A percentile compares a stretch with the other conserved stretches of the same genome.
Conservation (phyloP, 2,329 filamentous ascomycete genomes). For the Intubia oerlemansii region DNA sequence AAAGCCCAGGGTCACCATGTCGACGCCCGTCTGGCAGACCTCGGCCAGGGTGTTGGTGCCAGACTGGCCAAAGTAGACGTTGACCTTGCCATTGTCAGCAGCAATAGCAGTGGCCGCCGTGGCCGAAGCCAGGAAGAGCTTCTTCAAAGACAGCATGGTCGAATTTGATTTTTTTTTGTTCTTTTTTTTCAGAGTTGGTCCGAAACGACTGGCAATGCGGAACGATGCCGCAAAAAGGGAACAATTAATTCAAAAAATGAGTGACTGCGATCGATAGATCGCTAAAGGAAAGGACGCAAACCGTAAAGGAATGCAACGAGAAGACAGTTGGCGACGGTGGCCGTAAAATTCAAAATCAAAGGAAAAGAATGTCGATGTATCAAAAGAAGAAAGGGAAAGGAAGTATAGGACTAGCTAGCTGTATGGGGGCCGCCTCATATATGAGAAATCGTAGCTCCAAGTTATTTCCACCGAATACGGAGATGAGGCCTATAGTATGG, state of each 20-base stretch:
- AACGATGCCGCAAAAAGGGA: neutral
- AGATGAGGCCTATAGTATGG: too few species aligned
- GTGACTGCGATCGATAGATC: constrained; percentile 5
- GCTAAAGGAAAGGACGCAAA: constrained; percentile 10
- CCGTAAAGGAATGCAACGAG: constrained; percentile 7
- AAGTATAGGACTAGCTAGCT: too few species aligned
- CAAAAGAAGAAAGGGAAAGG: too few species aligned
- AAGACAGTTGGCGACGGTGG: too few species aligned
- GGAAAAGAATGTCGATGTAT: too few species aligned
- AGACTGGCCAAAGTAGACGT: constrained; percentile 10
- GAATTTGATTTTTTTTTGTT: neutral
- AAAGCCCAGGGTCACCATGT: constrained; percentile 19
- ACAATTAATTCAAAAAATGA: constrained; percentile 1
- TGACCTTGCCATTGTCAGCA: constrained; percentile 9
- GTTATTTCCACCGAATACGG: too few species aligned
- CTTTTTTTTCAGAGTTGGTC: neutral
- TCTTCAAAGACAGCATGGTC: constrained; percentile 8
- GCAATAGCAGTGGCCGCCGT: constrained; percentile 10
- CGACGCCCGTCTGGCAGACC: constrained; percentile 15
- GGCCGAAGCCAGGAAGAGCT: constrained; percentile 10
- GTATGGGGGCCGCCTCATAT: too few species aligned
- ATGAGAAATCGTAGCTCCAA: too few species aligned
- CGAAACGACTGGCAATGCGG: neutral
- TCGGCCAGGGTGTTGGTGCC: constrained; percentile 9
- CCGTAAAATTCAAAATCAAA: too few species aligned